Base-by-base conservation (phyloP, 306 rosid species). In the Neltuma alba region DNA sequence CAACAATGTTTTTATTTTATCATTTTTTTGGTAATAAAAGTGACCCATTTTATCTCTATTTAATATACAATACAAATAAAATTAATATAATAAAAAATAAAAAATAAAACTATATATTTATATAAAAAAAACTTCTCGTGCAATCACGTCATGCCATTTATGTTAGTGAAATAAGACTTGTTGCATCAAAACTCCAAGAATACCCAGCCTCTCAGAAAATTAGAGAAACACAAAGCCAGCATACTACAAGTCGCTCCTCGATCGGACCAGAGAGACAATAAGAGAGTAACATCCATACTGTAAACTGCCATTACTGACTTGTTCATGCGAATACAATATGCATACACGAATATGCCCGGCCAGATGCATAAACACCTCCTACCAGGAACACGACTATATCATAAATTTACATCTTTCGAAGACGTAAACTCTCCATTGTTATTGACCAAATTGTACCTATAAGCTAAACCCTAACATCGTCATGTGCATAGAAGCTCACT, bases 401-500 rank as follows among this genome's bases (percentile, higher is more conserved):
- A 79, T 63, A 80, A 80, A 23, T 72, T 76, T 60, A 55, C 78
- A 76, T 74, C 80, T 31, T 74, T 47, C 34, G 20, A 60, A 48
- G 73, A 60, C 5, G 78, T 77, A 72, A 37, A 76, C 44, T 60
- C 36, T 4, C 18, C 72, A 30, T 44, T 48, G 14, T 70, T 66
- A 21, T 64, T 10, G 63, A 50, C 61, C 65, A 65, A 55, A 23
- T 54, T 38, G 34, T 75, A 65, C 31, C 62, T 37, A 74, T 57
- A 25, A 80, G 73, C 79, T 40, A 37, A 68, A 47, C 44, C 68
- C 65, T 3, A 72, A 44, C 69, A 63, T 15, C n/a, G 7, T 82
- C 41, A 4, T 30, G 21, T 63, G 52, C 68, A 54, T 72, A 70
- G 78, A 54, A 21, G 9, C 52, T 69, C 48, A 48, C 45, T 6